Base-by-base conservation (phyloP, 495 filamentous ascomycete species). In the Aspergillus indologenus region DNA sequence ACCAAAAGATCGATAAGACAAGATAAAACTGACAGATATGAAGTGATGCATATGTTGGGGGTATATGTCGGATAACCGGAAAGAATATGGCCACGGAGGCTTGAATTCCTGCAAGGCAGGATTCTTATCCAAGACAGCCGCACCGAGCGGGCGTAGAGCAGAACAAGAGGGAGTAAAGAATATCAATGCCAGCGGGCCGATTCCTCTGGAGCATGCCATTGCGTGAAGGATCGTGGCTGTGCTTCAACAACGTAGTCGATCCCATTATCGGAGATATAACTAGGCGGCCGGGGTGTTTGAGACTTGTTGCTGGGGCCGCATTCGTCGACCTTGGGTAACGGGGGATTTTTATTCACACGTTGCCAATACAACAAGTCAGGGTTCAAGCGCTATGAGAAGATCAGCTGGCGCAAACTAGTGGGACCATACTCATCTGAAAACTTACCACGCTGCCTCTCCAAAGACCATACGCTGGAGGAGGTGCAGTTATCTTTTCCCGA, bases 401-500 rank as follows among this genome's bases (percentile, higher is more conserved):
- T 23, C 22, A 59, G 23, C 66, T 23, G 61, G 42, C 56, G 46
- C 17, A n/a, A 19, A 1, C 44, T 52, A 46, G 15, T 5, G 17
- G 18, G 14, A 20, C 21, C 22, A 51, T 50, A 20, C 48, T 23
- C 5, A 17, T 53, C 29, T 40, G 14, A 18, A 23, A 50, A 85
- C 87, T 70, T 83, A 91, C 89, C 74, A 94, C 89, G 69, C 86
- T 90, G 69, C 84, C 82, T 58, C 89, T 77, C 91, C 90, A 96
- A 11, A 89, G 68, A 2, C 91, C 91, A 71, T 96, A 96, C n/a
- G 90, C 90, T 17, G 91, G 91, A 31, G 91, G 91, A 17, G 89
- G 86, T 14, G 61, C 59, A 7, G 65, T 49, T 29, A 79, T 57
- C 67, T 85, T 86, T 43, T 79, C 67, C 1, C 61, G 29, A 3